Evolutionary conservation across 306 rosid species (phyloP).

Genomic region (Vigna angularis): DNA sequence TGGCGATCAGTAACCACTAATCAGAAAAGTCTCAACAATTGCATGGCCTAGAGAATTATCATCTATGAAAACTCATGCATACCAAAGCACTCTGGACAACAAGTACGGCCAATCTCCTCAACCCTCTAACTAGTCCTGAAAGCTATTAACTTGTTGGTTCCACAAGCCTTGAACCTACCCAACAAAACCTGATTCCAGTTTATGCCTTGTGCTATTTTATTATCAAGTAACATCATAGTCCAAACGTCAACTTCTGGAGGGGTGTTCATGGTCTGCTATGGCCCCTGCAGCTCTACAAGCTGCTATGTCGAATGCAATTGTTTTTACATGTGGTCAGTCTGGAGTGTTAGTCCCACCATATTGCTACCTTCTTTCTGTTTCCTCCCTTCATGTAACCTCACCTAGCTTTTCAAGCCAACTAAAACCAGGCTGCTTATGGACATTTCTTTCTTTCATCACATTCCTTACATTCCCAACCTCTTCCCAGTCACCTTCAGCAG

Average conservation of each 20-base stretch:
- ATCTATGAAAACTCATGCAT: slow-evolving; percentile 52
- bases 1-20: slow-evolving; percentile 45
- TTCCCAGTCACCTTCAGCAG: slow-evolving; percentile 76
- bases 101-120: slow-evolving; percentile 47
- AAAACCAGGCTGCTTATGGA: slow-evolving; percentile 59
- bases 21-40: slow-evolving; percentile 55
- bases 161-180: slow-evolving; percentile 49
- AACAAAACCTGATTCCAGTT: not conserved
- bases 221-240: not conserved
- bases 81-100: slow-evolving; percentile 57
- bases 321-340: too few relatives aligned
- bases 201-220: not conserved
- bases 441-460: slow-evolving; percentile 59
- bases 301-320: too few relatives aligned
- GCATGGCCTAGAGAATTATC: slow-evolving; percentile 49
- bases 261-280: too few relatives aligned
- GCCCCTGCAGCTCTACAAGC: too few relatives aligned
- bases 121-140: slow-evolving; percentile 60
- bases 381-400: slow-evolving; percentile 10
- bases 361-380: slow-evolving; percentile 15
- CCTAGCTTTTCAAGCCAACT: slow-evolving; percentile 54
- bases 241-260: too few relatives aligned
- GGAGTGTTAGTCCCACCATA: not conserved
- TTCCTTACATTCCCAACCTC: slow-evolving; percentile 63
- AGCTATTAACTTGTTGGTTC: slow-evolving; percentile 61